These are phyloP conservation scores for Ceratobasidium theobromae DNA, from an alignment of 1,284 basidiomycete genomes.

Conservation along the genomic window DNA sequence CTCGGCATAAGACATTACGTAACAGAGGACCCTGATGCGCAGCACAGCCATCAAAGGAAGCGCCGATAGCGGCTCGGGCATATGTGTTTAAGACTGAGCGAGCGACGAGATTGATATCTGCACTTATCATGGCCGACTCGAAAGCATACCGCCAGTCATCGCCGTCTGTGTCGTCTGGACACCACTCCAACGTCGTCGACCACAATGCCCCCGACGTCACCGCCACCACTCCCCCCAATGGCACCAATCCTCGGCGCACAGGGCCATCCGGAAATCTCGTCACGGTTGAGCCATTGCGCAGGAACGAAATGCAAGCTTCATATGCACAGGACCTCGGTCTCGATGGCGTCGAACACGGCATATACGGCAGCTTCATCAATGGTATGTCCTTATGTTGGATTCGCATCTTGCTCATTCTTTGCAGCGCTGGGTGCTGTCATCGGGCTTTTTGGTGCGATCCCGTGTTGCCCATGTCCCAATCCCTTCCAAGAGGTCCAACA, in stretches of 20 bases:
- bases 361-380: slow-evolving; percentile 83
- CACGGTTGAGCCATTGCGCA: slow-evolving; percentile 77
- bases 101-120: slow-evolving; percentile 30
- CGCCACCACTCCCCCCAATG: slow-evolving; percentile 43
- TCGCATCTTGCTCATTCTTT: neutral
- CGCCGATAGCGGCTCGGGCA: slow-evolving; percentile 12
- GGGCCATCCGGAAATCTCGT: slow-evolving; percentile 52
- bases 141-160: slow-evolving; percentile 54
- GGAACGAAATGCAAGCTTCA: slow-evolving; percentile 84
- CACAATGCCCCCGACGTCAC: slow-evolving; percentile 69
- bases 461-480: slow-evolving; percentile 45
- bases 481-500: slow-evolving; percentile 69
- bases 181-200: slow-evolving; percentile 62
- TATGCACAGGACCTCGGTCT: slow-evolving; percentile 86
- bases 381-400: slow-evolving; percentile 39
- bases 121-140: slow-evolving; percentile 43
- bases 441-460: slow-evolving; percentile 70
- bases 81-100: too few species aligned
- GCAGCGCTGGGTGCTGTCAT: slow-evolving; percentile 54
- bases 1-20: neutral
- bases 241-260: slow-evolving; percentile 38
- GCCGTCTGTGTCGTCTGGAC: slow-evolving; percentile 6
- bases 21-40: neutral
- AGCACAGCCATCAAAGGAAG: slow-evolving; percentile 24
- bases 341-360: slow-evolving; percentile 68